Base-by-base conservation (phyloP, 306 rosid species). In the Prunus armeniaca region DNA sequence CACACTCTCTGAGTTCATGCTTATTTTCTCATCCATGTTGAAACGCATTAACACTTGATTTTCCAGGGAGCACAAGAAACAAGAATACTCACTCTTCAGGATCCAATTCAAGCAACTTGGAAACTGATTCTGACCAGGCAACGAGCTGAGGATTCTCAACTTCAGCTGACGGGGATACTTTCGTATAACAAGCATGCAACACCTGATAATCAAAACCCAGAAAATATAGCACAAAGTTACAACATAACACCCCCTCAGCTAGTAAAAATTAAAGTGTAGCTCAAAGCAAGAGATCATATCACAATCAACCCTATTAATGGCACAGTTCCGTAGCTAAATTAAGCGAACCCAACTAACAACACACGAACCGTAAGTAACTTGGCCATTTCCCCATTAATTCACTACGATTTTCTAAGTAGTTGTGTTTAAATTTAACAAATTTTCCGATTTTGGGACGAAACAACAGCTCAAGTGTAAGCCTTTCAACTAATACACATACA, bases 81-180 rank as follows among this genome's bases (percentile, higher is more conserved):
- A 45, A 55, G 45, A 73, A 69, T 32, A 84, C 93, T 89, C 74
- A 94, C 99, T 96, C 98, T 82, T 77, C 49, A 65, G 79, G 81
- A 79, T 96, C 99, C 88, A 96, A 85, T 52, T 96, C 97, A 63
- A 96, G 91, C 43, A 89, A 69, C 67, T 91, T 83, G 11, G 98
- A 86, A 79, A 91, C 97, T 0, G 93, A 71, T 72, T 85, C 84
- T 4, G 99, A 92, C 88, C 90, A 96, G 13, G 92, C 89, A 12
- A 91, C 98, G 28, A 96, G 97, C 78, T 92, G 97, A 81, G 99
- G 99, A 77, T 87, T 81, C 18, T 92, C 90, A 34, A 96, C 97
- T 84, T 66, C 65, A 32, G 67, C 91, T 2, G 99, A 92, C 0
- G 98, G 98, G 2, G 84, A 86, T 17, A 92, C 93, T 83, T 86